phyloP scores from a whole-genome alignment of 768 basidiomycete genomes.

The Hypholoma sublateritium region DNA sequence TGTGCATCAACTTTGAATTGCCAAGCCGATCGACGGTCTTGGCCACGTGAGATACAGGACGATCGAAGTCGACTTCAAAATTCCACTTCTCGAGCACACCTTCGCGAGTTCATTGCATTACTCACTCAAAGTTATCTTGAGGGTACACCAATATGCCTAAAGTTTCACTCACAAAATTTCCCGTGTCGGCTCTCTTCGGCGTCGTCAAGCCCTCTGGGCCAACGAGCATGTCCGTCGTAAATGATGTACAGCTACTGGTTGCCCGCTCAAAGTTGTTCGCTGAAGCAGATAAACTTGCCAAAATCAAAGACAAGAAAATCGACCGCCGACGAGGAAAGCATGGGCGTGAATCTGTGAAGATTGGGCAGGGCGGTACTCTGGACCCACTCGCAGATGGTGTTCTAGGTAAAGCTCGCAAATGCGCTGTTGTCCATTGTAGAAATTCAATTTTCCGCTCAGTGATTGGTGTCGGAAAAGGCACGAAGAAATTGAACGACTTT shows the following conservation, averaged over 20 bases:
- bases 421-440: neutral
- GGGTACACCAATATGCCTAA: slow-evolving; percentile 63
- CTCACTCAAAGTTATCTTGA: neutral
- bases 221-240: slow-evolving; percentile 88
- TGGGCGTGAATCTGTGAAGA: slow-evolving; percentile 60
- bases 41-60: too few relatives aligned
- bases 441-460: slow-evolving; percentile 45
- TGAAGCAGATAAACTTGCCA: slow-evolving; percentile 53
- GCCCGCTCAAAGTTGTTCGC: slow-evolving; percentile 79
- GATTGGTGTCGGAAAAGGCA: slow-evolving; percentile 85
- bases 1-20: too few relatives aligned
- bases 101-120: too few relatives aligned
- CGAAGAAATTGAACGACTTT: slow-evolving; percentile 82
- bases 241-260: slow-evolving; percentile 81
- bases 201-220: slow-evolving; percentile 91
- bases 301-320: slow-evolving; percentile 47
- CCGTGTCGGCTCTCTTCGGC: slow-evolving; percentile 82
- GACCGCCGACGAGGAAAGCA: slow-evolving; percentile 42
- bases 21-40: too few relatives aligned
- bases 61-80: too few relatives aligned
- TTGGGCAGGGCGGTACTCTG: slow-evolving; percentile 92
- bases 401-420: slow-evolving; percentile 55
- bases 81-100: too few relatives aligned
- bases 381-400: slow-evolving; percentile 98
- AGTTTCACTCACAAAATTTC: slow-evolving; percentile 47